Evolutionary conservation across 176 grass and related monocot genomes (phyloP), one percentile per base, ranked within the genome.

Genomic region (Elymus sibiricus): DNA sequence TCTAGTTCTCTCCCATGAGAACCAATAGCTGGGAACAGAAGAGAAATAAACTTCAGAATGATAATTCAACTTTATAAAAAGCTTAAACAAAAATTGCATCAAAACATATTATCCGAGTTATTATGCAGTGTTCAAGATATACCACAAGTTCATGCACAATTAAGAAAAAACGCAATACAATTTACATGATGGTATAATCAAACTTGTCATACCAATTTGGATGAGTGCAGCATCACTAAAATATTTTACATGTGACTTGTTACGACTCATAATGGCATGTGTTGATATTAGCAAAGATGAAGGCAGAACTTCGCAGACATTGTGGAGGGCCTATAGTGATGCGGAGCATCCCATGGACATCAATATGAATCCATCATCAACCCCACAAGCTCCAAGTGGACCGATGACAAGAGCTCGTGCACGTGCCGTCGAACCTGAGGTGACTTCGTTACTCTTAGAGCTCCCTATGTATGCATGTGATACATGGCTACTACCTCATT

Each of bases 1-100:
- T 72, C 81, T 94, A 37, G 94, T 98, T 90, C 94, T 95, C 85
- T 95, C 96, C 96, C 96, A 98, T 38, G 96, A 95, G 77, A 92
- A 92, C 87, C 83, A 88, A 89, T 94, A 91, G 89, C 86, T 91
- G 63, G 31, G 81, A 88, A 61, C 72, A 74, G 75, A 75, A 40
- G 38, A 22, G 2, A 79, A 83, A 60, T 55, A 88, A 87, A 53
- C 28, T 78, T 86, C 56, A 59, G 55, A 89, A 35, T 19, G 59
- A 77, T 28, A 78, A 65, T 89, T 56, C 37, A 81, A 81, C 77
- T 53, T 34, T 43, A 58, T 35, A 71, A 55, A 71, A 87, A 79
- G 16, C 14, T 26, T 32, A 64, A 16, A 14, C 40, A 81, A 76
- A 27, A 35, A 67, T 70, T 9, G 29, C 66, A 81, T 73, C 60